A percentile compares a stretch with the other conserved stretches of the same genome.
Evolutionary conservation across 2,329 filamentous ascomycete genomes (phyloP).

Genomic region (Colletotrichum cordylinicola): DNA sequence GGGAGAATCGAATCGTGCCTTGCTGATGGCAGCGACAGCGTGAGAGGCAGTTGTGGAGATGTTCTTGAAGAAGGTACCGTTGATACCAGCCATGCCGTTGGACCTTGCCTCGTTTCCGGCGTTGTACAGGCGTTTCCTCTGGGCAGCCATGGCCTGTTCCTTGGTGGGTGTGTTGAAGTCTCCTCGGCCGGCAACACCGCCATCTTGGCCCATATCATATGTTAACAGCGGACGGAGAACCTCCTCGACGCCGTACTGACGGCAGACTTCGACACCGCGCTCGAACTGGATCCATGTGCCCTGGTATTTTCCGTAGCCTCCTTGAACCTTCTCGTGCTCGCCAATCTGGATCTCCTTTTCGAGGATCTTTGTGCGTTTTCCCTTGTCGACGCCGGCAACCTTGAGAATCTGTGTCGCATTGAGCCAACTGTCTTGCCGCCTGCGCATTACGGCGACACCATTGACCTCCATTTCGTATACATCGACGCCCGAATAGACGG

Average conservation of each 20-base stretch:
- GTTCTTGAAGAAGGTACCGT: slow-evolving; percentile 95
- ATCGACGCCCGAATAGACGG: slow-evolving; percentile 92
- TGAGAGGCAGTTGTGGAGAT: slow-evolving; percentile 93
- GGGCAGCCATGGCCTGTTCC: slow-evolving; percentile 97
- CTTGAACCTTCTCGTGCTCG: slow-evolving; percentile 98
- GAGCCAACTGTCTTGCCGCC: slow-evolving; percentile 92
- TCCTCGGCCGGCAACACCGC: slow-evolving; percentile 73
- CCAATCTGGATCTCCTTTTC: slow-evolving; percentile 97
- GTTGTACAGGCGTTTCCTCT: slow-evolving; percentile 91
- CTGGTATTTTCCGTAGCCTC: slow-evolving; percentile 98
- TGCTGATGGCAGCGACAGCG: slow-evolving; percentile 94
- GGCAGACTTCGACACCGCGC: slow-evolving; percentile 89
- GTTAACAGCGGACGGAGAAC: slow-evolving; percentile 76
- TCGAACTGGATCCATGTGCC: slow-evolving; percentile 98
- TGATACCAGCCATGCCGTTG: slow-evolving; percentile 57
- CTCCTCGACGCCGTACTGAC: slow-evolving; percentile 79
- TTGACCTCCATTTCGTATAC: slow-evolving; percentile 99
- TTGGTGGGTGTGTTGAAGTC: slow-evolving; percentile 95
- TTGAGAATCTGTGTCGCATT: slow-evolving; percentile 99
- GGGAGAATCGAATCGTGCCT: slow-evolving; percentile 91
- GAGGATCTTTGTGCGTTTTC: slow-evolving; percentile 94
- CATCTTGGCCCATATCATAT: slow-evolving; percentile 81
- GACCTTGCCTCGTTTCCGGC: slow-evolving; percentile 71
- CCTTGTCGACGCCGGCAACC: slow-evolving; percentile 96
- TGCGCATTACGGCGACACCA: slow-evolving; percentile 91